These are phyloP conservation scores for Nitzschia putrida DNA, from an alignment of 108 stramenopile species.

Conservation along the genomic window DNA sequence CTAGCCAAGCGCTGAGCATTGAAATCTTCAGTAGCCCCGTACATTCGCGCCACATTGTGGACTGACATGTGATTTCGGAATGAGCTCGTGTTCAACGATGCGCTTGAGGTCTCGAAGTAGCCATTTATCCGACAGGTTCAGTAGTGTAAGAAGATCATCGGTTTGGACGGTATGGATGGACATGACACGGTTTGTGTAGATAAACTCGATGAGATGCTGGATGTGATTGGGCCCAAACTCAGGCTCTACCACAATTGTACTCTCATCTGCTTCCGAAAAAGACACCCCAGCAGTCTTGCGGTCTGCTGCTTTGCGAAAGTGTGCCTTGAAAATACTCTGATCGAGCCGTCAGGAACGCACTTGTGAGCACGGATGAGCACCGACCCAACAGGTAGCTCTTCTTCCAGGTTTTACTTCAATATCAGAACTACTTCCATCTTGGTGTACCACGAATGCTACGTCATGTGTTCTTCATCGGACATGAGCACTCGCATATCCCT, in stretches of 20 bases:
- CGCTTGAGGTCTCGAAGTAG: constrained; percentile 86
- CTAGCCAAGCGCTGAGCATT: constrained; percentile 76
- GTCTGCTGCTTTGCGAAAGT: constrained; percentile 81
- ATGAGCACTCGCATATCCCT: constrained; percentile 85
- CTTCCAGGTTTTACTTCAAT: constrained; percentile 26
- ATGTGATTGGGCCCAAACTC: constrained; percentile 73
- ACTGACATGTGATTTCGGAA: constrained; percentile 79
- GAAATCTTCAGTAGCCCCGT: constrained; percentile 86
- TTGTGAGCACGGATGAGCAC: constrained; percentile 92
- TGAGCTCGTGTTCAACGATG: constrained; percentile 85
- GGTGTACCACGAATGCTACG: constrained; percentile 67
- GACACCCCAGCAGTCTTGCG: constrained; percentile 25
- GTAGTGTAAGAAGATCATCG: constrained; percentile 74
- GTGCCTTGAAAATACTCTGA: constrained; percentile 97
- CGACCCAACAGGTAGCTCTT: background rate
- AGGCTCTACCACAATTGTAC: constrained; percentile 79
- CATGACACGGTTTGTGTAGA: constrained; percentile 92
- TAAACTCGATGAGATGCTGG: constrained; percentile 89
- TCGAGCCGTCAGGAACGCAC: constrained; percentile 91
- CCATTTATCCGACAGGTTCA: constrained; percentile 87
- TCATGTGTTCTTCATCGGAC: constrained; percentile 91
- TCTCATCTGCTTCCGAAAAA: constrained; percentile 75
- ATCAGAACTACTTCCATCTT: constrained; percentile 26
- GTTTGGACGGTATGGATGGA: constrained; percentile 55
- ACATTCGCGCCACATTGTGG: constrained; percentile 84